A percentile compares a stretch with the other conserved stretches of the same genome.
Evolutionary conservation across 352 stramenopile genomes (phyloP).

Genomic region (Globisporangium cystogenes): DNA sequence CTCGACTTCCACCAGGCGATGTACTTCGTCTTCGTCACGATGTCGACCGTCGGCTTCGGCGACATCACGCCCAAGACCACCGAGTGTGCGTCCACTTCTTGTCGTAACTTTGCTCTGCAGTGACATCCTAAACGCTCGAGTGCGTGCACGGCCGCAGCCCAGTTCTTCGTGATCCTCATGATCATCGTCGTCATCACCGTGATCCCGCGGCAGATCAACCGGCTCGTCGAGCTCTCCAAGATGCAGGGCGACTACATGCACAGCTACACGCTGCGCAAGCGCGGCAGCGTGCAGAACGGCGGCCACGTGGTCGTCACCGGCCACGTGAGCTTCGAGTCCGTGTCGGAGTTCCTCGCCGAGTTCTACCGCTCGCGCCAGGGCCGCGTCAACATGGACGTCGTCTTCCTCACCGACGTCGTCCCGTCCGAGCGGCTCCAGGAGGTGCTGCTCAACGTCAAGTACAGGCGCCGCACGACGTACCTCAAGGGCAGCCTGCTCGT

Average conservation of each 20-base stretch:
- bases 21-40: conserved; percentile 67
- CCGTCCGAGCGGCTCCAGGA: conserved; percentile 28
- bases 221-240: conserved; percentile 41
- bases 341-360: conserved; percentile 48
- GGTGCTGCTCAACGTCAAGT: conserved; percentile 38
- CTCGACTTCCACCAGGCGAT: conserved; percentile 60
- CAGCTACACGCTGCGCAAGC: conserved; percentile 35
- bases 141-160: conserved; percentile 12
- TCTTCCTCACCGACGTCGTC: conserved; percentile 33
- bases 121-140: too few relatives aligned
- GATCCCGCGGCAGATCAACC: conserved; percentile 48
- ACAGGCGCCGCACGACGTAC: conserved; percentile 41
- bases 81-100: conserved; percentile 32
- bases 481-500: conserved; percentile 48
- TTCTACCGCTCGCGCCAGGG: conserved; percentile 54
- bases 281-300: conserved; percentile 23
- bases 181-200: conserved; percentile 55
- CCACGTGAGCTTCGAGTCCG: conserved; percentile 34
- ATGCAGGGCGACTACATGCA: conserved; percentile 47
- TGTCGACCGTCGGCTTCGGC: conserved; percentile 56
- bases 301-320: conserved; percentile 52
- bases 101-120: too few relatives aligned
- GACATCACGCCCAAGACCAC: conserved; percentile 50
- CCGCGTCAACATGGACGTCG: conserved; percentile 59
- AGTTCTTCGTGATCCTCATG: conserved; percentile 58